These are phyloP conservation scores for Saururus chinensis DNA, from an alignment of 164 flowering plant genomes.

Conservation along the genomic window DNA sequence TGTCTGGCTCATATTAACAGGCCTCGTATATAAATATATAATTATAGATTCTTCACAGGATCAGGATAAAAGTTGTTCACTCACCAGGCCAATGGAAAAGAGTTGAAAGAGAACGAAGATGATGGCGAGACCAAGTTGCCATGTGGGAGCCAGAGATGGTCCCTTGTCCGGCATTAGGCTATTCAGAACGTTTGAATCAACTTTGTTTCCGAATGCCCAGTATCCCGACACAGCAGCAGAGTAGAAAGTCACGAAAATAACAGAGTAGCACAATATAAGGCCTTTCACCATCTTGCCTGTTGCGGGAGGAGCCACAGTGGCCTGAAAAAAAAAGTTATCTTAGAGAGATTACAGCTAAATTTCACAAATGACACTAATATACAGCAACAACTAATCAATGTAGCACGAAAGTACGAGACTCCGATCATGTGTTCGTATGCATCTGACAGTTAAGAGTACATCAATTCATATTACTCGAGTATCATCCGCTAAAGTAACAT, in stretches of 20 bases:
- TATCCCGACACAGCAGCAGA: slow-evolving; percentile 76
- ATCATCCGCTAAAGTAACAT: background rate
- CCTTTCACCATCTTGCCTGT: slow-evolving; percentile 95
- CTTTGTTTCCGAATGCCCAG: slow-evolving; percentile 74
- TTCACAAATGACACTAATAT: too few relatives aligned
- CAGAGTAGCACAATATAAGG: slow-evolving; percentile 71
- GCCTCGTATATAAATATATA: too few relatives aligned
- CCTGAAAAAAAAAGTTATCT: slow-evolving; percentile 32
- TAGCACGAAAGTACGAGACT: too few relatives aligned
- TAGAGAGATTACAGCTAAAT: too few relatives aligned
- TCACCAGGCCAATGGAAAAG: slow-evolving; percentile 89
- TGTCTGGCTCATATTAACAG: too few relatives aligned
- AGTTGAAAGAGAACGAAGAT: slow-evolving; percentile 81
- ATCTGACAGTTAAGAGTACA: too few relatives aligned
- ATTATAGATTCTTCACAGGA: too few relatives aligned
- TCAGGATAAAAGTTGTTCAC: slow-evolving; percentile 1
- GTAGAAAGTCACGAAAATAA: slow-evolving; percentile 77
- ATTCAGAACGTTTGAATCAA: slow-evolving; percentile 64
- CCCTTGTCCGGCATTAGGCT: slow-evolving; percentile 75
- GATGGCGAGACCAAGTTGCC: slow-evolving; percentile 69
- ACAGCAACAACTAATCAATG: too few relatives aligned
- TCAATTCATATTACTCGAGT: too few relatives aligned
- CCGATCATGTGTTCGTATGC: too few relatives aligned
- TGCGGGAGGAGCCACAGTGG: slow-evolving; percentile 95
- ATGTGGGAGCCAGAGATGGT: slow-evolving; percentile 83